Evolutionary conservation across 148 eudicot species (phyloP).

Genomic region (Fagopyrum esculentum): DNA sequence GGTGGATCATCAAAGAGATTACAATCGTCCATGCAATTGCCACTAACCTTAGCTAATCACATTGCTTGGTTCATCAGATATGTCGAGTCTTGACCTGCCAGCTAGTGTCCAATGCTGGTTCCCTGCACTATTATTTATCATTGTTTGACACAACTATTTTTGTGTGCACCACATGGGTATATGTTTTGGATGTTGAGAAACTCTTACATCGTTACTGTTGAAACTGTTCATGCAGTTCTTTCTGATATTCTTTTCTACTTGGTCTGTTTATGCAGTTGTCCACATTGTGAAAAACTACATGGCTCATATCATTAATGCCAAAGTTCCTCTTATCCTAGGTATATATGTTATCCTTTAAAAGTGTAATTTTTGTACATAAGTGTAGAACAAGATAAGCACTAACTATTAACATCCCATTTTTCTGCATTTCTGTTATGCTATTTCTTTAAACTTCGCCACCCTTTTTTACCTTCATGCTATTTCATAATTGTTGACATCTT

Average conservation of each 20-base stretch:
- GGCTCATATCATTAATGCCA: constrained; percentile 54
- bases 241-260: constrained; percentile 17
- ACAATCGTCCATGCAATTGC: too few relatives aligned
- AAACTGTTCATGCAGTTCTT: not conserved
- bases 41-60: too few relatives aligned
- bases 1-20: too few relatives aligned
- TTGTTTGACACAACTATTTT: not conserved
- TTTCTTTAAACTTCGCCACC: not conserved
- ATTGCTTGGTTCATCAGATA: too few relatives aligned
- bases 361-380: not conserved
- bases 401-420: not conserved
- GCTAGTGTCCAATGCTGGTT: too few relatives aligned
- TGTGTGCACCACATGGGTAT: not conserved
- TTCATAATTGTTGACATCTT: not conserved
- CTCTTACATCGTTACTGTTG: not conserved
- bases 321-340: constrained; percentile 91
- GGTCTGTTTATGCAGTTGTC: constrained; percentile 52
- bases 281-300: constrained; percentile 90
- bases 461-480: not conserved
- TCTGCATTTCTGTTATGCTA: not conserved
- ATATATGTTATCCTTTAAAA: constrained; percentile 12
- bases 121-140: not conserved
- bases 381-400: not conserved
- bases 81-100: too few relatives aligned
- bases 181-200: not conserved